Evolutionary conservation across 345 rosid species (phyloP), one percentile per base, ranked within the genome.

Genomic region (Eutrema japonicum): DNA sequence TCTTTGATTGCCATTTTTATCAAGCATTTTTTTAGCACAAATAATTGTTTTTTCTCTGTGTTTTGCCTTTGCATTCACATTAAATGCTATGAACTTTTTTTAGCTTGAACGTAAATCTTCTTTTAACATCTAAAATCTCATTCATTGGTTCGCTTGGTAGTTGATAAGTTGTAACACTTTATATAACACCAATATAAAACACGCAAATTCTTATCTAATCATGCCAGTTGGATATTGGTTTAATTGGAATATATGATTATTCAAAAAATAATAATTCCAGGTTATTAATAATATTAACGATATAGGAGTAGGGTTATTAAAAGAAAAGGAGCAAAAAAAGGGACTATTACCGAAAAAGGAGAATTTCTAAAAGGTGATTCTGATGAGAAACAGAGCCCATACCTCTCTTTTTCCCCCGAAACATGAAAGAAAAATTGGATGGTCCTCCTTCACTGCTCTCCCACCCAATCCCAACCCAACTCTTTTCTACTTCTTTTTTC

Each of bases 381-480:
- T 71, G 76, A 77, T 48, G 67, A 77, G 46, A 64, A 77, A 71
- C 72, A 77, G 66, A 57, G 68, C 72, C 80, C 76, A 77, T 71
- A 64, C 79, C 76, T 77, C 59, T 51, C 59, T 42, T 64, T 81
- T 85, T 78, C 46, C 46, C 76, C 69, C 16, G 58, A 70, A 45
- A 11, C 67, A 77, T 77, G 80, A 79, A 70, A 62, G 64, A 79
- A 80, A 49, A 58, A 81, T 76, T 76, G 82, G 77, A 78, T 52
- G 73, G 79, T 64, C 82, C 80, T 77, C 76, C 75, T 70, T 77
- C 63, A 77, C 49, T 77, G 75, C 75, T n/a, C 76, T 70, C 69
- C 47, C 68, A 68, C 73, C 74, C 79, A 68, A 75, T 68, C 79
- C 68, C 26, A 51, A 70, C 71, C 79, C 66, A 69, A 69, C 75